These are phyloP conservation scores for Lathyrus sativus DNA, from an alignment of 306 rosid species.

Conservation along the genomic window DNA sequence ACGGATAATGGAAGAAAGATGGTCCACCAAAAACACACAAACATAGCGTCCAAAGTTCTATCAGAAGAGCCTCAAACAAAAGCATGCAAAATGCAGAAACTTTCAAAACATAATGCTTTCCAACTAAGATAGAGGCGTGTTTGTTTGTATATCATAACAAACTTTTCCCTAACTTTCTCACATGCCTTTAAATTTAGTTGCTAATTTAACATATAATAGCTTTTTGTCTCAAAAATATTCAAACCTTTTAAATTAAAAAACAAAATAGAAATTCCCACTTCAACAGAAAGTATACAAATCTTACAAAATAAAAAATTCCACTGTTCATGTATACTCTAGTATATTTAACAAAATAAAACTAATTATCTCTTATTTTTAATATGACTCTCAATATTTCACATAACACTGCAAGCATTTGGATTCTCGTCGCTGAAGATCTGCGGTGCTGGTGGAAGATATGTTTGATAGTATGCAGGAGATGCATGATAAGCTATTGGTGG, in stretches of 20 bases:
- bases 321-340: constrained; percentile 26
- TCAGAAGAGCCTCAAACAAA: not conserved
- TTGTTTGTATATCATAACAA: not conserved
- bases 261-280: constrained; percentile 6
- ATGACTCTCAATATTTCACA: constrained; percentile 35
- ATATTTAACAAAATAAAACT: not conserved
- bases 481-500: not conserved
- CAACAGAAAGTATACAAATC: constrained; percentile 29
- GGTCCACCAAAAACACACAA: too few species aligned
- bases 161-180: not conserved
- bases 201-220: not conserved
- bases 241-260: not conserved
- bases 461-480: not conserved
- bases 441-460: constrained; percentile 44
- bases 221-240: not conserved
- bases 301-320: constrained; percentile 41
- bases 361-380: not conserved
- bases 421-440: constrained; percentile 89
- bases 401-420: constrained; percentile 72
- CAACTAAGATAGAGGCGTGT: too few species aligned
- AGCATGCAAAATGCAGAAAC: not conserved
- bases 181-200: not conserved
- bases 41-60: too few species aligned
- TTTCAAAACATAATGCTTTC: not conserved
- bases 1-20: too few species aligned